Evolutionary conservation across 345 rosid species (phyloP).

Genomic region (Abelmoschus esculentus): DNA sequence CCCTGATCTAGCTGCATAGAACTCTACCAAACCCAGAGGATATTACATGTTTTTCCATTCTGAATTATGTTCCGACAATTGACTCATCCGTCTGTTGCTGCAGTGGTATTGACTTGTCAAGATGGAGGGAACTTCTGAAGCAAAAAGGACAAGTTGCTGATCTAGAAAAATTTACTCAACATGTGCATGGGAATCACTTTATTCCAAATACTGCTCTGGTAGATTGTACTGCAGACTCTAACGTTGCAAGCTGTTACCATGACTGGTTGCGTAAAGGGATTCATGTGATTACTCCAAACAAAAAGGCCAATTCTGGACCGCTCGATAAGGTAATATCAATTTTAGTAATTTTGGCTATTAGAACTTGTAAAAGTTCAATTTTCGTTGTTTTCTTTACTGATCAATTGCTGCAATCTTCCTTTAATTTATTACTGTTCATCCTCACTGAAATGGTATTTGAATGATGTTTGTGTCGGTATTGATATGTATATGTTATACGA

Average conservation of each 20-base stretch:
- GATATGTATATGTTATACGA: too few relatives aligned
- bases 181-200: constrained; percentile 82
- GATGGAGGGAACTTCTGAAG: constrained; percentile 66
- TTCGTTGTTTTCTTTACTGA: too few relatives aligned
- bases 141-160: constrained; percentile 68
- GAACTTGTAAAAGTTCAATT: too few relatives aligned
- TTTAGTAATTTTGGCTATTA: not conserved
- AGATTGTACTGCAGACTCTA: constrained; percentile 49
- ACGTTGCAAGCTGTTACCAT: too few relatives aligned
- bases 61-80: not conserved
- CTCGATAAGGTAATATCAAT: constrained; percentile 60
- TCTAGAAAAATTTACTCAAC: constrained; percentile 68
- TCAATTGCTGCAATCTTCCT: too few relatives aligned
- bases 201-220: constrained; percentile 88
- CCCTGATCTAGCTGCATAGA: too few relatives aligned
- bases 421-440: too few relatives aligned
- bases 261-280: constrained; percentile 82
- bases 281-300: constrained; percentile 93
- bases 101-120: constrained; percentile 77
- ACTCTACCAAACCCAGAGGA: too few relatives aligned
- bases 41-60: not conserved
- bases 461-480: too few relatives aligned
- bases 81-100: constrained; percentile 17
- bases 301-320: constrained; percentile 97
- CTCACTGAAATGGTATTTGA: too few relatives aligned